Evolutionary conservation across 257 asterid species (phyloP).

Genomic region (Petunia secreta): DNA sequence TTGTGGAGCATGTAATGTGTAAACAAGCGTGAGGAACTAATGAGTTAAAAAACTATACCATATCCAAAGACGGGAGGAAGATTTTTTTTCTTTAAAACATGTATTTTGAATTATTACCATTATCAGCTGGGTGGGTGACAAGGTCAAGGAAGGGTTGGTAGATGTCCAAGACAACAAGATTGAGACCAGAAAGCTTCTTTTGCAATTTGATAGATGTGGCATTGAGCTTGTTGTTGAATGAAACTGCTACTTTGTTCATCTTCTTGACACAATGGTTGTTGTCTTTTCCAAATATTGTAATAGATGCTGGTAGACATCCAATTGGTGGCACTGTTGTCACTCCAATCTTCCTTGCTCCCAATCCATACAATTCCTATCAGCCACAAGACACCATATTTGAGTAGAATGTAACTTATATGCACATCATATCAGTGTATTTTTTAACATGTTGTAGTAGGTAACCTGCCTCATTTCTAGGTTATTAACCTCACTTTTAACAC

Average conservation of each 20-base stretch:
- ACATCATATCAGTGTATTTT: no score
- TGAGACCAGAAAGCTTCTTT: slow-evolving; percentile 52
- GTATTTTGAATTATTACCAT: slow-evolving; percentile 44
- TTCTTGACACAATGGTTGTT: slow-evolving; percentile 64
- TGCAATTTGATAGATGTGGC: slow-evolving; percentile 64
- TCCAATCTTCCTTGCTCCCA: slow-evolving; percentile 90
- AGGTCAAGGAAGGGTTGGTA: slow-evolving; percentile 69
- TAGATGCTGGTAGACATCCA: slow-evolving; percentile 80
- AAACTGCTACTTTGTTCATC: slow-evolving; percentile 63
- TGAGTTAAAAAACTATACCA: no score
- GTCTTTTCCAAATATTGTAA: slow-evolving; percentile 76
- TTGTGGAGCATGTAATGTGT: no score
- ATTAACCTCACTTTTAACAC: no score
- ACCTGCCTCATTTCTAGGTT: not conserved
- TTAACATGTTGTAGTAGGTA: not conserved
- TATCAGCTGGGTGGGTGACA: slow-evolving; percentile 63
- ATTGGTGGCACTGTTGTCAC: slow-evolving; percentile 88
- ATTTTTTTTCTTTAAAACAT: no score
- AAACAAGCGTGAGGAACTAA: no score
- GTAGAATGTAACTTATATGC: not conserved
- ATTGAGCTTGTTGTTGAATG: slow-evolving; percentile 75
- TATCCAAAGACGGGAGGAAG: not conserved
- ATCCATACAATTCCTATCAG: slow-evolving; percentile 43
- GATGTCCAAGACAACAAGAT: slow-evolving; percentile 71
- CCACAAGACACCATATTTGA: not conserved